A percentile compares a stretch with the other conserved stretches of the same genome.
These are phyloP conservation scores for Cercospora citrullina DNA, from an alignment of 2,329 filamentous ascomycete genomes.

Conservation along the genomic window DNA sequence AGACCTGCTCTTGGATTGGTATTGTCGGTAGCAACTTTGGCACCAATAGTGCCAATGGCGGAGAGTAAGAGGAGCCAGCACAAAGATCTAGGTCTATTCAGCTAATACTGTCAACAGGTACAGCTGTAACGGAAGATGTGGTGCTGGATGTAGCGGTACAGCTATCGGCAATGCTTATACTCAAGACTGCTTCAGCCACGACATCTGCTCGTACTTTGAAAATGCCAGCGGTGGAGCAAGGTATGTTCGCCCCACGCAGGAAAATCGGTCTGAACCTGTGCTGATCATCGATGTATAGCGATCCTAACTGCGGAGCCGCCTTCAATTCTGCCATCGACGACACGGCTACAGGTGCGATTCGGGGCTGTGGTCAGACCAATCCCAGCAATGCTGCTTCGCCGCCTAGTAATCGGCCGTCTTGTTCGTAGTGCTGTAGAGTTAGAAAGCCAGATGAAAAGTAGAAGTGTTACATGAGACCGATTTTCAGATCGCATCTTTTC, in stretches of 20 bases:
- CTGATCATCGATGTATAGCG: constrained; percentile 36
- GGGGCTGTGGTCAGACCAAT: constrained; percentile 38
- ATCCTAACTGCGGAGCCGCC: constrained; percentile 51
- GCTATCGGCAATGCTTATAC: constrained; percentile 53
- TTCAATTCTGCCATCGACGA: constrained; percentile 50
- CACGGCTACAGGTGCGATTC: constrained; percentile 40
- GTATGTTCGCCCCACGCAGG: constrained; percentile 30
- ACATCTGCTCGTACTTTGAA: constrained; percentile 55
- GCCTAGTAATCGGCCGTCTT: constrained; percentile 25
- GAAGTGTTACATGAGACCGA: not conserved
- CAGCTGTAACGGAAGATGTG: constrained; percentile 53
- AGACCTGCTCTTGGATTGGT: constrained; percentile 48
- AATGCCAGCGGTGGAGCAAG: constrained; percentile 50
- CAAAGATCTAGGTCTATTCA: not conserved
- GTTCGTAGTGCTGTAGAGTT: constrained; percentile 17
- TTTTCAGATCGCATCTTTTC: not conserved
- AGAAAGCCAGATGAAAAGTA: not conserved
- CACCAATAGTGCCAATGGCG: constrained; percentile 43
- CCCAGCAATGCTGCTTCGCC: constrained; percentile 32
- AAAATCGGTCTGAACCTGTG: too few relatives aligned
- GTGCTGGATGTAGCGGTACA: constrained; percentile 48
- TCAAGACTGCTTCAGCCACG: constrained; percentile 54
- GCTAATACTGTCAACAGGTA: constrained; percentile 41
- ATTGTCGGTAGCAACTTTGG: constrained; percentile 53
- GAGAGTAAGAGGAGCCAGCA: constrained; percentile 44